Conservation (phyloP, 192 early-diverging fungal genomes). For the Gigaspora rosea region DNA sequence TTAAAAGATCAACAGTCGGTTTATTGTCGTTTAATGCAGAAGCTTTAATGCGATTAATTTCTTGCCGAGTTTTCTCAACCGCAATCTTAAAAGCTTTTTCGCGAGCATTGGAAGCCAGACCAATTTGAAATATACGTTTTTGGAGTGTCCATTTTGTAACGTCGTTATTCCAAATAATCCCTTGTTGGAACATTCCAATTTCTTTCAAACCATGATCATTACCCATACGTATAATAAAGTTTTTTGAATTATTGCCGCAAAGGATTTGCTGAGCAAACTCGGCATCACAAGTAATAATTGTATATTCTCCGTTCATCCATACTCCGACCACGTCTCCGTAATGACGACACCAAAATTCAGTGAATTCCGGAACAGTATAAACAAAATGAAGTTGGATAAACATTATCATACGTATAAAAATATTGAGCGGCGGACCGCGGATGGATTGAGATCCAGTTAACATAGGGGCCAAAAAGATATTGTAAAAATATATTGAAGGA, state of each 20-base stretch:
- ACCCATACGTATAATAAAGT: neutral
- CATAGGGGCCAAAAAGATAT: no score
- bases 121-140: neutral
- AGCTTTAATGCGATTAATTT: neutral
- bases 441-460: neutral
- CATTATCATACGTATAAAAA: neutral
- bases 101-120: neutral
- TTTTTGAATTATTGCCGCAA: neutral
- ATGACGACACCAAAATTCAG: neutral
- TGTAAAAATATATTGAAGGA: no score
- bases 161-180: conserved; percentile 6
- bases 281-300: conserved; percentile 2
- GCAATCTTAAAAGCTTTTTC: neutral
- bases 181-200: neutral
- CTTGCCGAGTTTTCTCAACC: neutral
- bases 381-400: neutral
- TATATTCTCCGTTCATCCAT: neutral
- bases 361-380: neutral
- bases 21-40: neutral
- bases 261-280: neutral
- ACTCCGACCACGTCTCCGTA: neutral
- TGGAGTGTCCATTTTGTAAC: neutral
- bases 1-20: neutral
- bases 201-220: neutral
- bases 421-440: neutral